phyloP scores from a whole-genome alignment of 257 asterid species.

The Jacaranda copaia region DNA sequence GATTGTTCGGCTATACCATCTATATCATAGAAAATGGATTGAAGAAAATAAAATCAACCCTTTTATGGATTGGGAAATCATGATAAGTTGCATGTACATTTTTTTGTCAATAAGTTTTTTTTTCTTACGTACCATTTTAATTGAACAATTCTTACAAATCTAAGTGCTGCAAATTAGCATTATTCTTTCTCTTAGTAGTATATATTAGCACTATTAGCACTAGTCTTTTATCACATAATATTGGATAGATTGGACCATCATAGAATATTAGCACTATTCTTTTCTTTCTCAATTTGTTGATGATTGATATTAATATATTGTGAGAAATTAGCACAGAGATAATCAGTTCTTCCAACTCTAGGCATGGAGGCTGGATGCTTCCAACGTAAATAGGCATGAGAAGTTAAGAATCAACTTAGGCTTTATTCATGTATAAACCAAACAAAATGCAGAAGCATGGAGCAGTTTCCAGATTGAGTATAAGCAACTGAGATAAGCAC shows the following conservation, averaged over 20 bases:
- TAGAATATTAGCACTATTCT: no score
- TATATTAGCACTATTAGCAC: no score
- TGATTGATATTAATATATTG: no score
- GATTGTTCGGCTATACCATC: slow-evolving; percentile 64
- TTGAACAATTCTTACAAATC: no score
- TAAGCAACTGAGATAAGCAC: neutral
- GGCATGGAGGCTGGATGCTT: neutral
- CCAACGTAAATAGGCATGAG: neutral
- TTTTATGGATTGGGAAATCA: slow-evolving; percentile 46
- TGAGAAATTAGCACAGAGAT: neutral
- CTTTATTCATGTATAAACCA: neutral
- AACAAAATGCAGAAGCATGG: neutral
- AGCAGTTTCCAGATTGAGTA: neutral
- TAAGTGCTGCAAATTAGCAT: no score
- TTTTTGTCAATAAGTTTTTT: no score
- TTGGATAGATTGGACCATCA: no score
- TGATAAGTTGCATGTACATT: no score
- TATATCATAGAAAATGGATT: slow-evolving; percentile 67
- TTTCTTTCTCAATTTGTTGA: no score
- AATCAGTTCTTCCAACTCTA: neutral
- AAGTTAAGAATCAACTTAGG: neutral
- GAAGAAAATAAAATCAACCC: slow-evolving; percentile 50
- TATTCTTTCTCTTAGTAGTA: no score
- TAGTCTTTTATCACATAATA: no score
- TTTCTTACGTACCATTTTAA: no score